Percentiles rank a stretch among this genome's conserved stretches.
Evolutionary conservation across 129 eudicot species (phyloP).

Genomic region (Mikania micrantha): DNA sequence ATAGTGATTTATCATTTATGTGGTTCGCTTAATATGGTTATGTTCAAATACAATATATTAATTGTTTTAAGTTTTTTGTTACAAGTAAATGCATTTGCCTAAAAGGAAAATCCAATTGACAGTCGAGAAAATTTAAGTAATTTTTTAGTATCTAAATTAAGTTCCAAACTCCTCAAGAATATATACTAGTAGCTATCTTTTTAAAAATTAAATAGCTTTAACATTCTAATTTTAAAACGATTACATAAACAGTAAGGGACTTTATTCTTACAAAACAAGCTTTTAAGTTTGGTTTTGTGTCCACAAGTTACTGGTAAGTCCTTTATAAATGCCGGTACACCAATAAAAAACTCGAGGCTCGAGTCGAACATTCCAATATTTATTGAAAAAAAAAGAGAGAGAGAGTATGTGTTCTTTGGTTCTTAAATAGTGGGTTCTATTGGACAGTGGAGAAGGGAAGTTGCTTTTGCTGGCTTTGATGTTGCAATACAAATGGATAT

Average conservation of each 20-base stretch:
- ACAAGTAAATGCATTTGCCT: neutral
- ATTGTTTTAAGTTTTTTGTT: neutral
- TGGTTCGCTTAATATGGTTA: neutral
- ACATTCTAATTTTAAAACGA: neutral
- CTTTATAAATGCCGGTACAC: neutral
- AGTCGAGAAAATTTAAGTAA: neutral
- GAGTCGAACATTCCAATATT: neutral
- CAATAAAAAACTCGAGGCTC: too few species aligned
- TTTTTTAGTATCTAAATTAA: neutral
- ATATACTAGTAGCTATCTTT: neutral
- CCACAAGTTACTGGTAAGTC: neutral
- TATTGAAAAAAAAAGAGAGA: neutral
- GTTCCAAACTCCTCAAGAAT: neutral
- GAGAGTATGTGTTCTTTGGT: constrained; percentile 6
- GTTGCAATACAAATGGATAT: constrained; percentile 95
- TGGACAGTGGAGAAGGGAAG: constrained; percentile 91
- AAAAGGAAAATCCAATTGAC: too few species aligned
- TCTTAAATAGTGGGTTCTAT: constrained; percentile 1
- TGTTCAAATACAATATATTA: neutral
- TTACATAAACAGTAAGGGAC: neutral
- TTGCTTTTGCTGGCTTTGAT: constrained; percentile 98
- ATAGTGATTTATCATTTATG: neutral
- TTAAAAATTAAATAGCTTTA: neutral
- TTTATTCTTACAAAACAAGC: neutral
- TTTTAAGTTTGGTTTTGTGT: neutral